Evolutionary conservation across 2,329 filamentous ascomycete genomes (phyloP).

Genomic region (Cladosporium sp.): DNA sequence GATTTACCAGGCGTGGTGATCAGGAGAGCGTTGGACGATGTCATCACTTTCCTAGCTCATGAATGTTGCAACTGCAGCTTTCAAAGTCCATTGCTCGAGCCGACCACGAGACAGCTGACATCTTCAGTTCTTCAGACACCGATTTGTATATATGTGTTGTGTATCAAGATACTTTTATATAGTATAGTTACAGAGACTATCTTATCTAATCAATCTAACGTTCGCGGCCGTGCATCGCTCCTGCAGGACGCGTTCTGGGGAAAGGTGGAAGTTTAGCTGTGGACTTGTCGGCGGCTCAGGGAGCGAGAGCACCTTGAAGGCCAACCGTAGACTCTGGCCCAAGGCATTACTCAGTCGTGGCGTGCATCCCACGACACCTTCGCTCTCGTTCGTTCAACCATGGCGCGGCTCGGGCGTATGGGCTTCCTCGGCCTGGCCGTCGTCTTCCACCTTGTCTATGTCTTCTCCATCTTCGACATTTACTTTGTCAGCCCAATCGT

Average conservation of each 20-base stretch:
- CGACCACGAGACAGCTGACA: too few species aligned
- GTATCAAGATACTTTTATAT: too few species aligned
- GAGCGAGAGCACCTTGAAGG: neutral
- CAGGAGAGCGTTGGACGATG: too few species aligned
- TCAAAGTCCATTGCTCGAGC: too few species aligned
- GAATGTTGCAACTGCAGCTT: too few species aligned
- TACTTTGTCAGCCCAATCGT: conserved; percentile 99
- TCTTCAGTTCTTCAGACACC: too few species aligned
- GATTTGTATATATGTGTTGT: too few species aligned
- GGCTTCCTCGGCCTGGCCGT: conserved; percentile 86
- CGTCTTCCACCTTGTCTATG: conserved; percentile 89
- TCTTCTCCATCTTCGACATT: conserved; percentile 95
- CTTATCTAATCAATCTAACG: neutral
- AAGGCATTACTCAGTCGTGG: neutral
- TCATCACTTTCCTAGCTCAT: too few species aligned
- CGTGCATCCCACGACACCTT: conserved; percentile 7
- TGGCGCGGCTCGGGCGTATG: conserved; percentile 62
- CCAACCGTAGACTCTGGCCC: neutral
- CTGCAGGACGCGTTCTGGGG: neutral
- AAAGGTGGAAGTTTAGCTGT: neutral
- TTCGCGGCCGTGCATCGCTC: neutral
- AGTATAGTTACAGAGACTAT: too few species aligned
- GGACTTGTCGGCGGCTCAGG: neutral
- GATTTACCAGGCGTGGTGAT: too few species aligned
- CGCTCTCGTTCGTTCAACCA: conserved; percentile 25